These are phyloP conservation scores for Hypholoma sublateritium DNA, from an alignment of 768 basidiomycete species.

Conservation along the genomic window DNA sequence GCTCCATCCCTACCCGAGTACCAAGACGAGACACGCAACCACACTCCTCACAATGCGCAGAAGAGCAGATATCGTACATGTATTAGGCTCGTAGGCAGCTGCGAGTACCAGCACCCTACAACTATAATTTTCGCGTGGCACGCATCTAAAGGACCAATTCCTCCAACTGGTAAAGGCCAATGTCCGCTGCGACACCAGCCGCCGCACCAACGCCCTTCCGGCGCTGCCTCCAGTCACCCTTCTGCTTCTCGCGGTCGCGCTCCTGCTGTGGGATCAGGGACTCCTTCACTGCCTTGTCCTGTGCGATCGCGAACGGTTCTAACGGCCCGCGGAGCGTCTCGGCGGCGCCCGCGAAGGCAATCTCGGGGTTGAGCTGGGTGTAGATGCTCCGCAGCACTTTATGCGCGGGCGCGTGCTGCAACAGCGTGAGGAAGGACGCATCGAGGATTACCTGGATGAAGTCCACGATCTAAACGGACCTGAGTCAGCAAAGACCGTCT, in stretches of 20 bases:
- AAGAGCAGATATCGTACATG: not conserved
- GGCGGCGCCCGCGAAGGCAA: conserved; percentile 45
- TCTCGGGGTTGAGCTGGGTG: conserved; percentile 54
- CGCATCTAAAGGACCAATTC: conserved; percentile 54
- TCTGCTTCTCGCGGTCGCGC: conserved; percentile 29
- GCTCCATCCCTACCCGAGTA: not conserved
- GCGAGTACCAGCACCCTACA: not conserved
- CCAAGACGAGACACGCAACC: not conserved
- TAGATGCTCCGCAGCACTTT: conserved; percentile 48
- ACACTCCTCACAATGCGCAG: not conserved
- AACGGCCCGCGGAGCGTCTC: conserved; percentile 61
- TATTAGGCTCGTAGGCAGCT: not conserved
- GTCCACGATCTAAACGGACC: conserved; percentile 43
- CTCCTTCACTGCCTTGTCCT: conserved; percentile 47
- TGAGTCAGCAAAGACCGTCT: not conserved
- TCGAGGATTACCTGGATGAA: conserved; percentile 73
- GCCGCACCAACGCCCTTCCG: conserved; percentile 43
- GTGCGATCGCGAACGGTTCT: conserved; percentile 60
- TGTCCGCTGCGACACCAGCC: conserved; percentile 48
- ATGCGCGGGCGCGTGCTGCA: conserved; percentile 65
- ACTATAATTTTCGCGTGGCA: not conserved
- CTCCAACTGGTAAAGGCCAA: conserved; percentile 73
- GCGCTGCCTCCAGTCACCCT: conserved; percentile 52
- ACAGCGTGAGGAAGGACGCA: conserved; percentile 64
- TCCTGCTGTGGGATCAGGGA: conserved; percentile 30